Percentiles rank a stretch among this genome's conserved stretches.
phyloP scores from a whole-genome alignment of 140 eudicot genomes.

The Anethum foeniculum region DNA sequence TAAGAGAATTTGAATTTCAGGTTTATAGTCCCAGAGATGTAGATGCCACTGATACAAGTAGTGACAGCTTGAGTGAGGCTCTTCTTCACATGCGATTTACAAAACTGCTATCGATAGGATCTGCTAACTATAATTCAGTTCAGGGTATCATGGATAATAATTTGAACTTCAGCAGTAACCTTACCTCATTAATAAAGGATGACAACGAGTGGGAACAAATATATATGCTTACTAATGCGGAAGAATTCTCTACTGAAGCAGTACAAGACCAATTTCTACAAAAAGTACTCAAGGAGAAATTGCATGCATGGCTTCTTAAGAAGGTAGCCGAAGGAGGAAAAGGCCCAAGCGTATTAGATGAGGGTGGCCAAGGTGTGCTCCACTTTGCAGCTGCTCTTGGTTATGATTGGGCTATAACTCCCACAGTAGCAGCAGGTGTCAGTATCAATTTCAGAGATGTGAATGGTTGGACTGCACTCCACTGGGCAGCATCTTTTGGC shows the following conservation, averaged over 20 bases:
- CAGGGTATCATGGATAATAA: conserved; percentile 22
- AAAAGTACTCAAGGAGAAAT: conserved; percentile 58
- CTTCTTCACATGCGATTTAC: conserved; percentile 57
- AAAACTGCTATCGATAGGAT: conserved; percentile 43
- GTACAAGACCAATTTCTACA: conserved; percentile 44
- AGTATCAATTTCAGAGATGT: conserved; percentile 83
- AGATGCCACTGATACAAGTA: conserved; percentile 25
- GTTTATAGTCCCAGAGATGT: conserved; percentile 27
- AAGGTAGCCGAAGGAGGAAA: conserved; percentile 80
- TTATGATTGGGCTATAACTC: conserved; percentile 85
- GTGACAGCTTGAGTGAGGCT: conserved; percentile 35
- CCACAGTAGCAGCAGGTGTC: conserved; percentile 77
- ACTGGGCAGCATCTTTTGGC: conserved; percentile 97
- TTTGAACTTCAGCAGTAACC: conserved; percentile 30
- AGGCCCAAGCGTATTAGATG: conserved; percentile 75
- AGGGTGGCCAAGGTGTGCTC: conserved; percentile 83
- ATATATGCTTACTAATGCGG: conserved; percentile 29
- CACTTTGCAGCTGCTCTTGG: conserved; percentile 94
- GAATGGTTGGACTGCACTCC: conserved; percentile 97
- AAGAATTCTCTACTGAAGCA: conserved; percentile 32
- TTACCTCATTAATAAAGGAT: conserved; percentile 42
- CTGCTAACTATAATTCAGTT: conserved; percentile 23
- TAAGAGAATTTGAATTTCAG: conserved; percentile 80
- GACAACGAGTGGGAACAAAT: conserved; percentile 63
- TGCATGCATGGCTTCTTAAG: conserved; percentile 68